A percentile compares a stretch with the other conserved stretches of the same genome.
Conservation (phyloP, 2,329 filamentous ascomycete genomes). For the Diaporthe velutina region DNA sequence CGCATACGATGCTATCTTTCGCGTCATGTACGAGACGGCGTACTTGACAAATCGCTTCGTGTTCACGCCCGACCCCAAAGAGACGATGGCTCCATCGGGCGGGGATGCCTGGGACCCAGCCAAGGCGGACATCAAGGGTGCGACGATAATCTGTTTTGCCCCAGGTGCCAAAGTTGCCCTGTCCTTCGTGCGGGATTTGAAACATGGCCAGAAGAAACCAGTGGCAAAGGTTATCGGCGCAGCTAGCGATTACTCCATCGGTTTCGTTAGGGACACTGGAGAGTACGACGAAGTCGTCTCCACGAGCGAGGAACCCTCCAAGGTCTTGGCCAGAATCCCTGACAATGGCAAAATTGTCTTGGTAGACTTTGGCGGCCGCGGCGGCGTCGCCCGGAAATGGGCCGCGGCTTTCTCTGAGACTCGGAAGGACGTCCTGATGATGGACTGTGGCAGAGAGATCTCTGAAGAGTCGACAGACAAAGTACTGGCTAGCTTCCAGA, state of each 20-base stretch:
- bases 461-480: constrained; percentile 9
- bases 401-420: neutral
- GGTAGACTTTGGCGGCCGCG: constrained; percentile 30
- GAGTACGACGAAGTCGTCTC: constrained; percentile 30
- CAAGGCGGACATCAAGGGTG: neutral
- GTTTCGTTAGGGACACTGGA: neutral
- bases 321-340: neutral
- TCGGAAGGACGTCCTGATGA: neutral
- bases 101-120: neutral
- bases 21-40: constrained; percentile 26
- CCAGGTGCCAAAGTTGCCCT: constrained; percentile 22
- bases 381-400: constrained; percentile 7
- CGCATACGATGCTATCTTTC: constrained; percentile 21
- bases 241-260: constrained; percentile 12
- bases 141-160: constrained; percentile 11
- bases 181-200: constrained; percentile 18
- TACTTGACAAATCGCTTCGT: constrained; percentile 25
- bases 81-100: neutral
- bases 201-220: constrained; percentile 13
- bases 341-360: neutral
- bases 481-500: neutral
- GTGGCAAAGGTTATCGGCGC: constrained; percentile 22
- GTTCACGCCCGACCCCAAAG: constrained; percentile 1
- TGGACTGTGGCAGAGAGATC: neutral
- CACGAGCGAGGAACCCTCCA: neutral